These are phyloP conservation scores for Penicillium sp. DNA, from an alignment of 2,329 filamentous ascomycete species.

Conservation along the genomic window DNA sequence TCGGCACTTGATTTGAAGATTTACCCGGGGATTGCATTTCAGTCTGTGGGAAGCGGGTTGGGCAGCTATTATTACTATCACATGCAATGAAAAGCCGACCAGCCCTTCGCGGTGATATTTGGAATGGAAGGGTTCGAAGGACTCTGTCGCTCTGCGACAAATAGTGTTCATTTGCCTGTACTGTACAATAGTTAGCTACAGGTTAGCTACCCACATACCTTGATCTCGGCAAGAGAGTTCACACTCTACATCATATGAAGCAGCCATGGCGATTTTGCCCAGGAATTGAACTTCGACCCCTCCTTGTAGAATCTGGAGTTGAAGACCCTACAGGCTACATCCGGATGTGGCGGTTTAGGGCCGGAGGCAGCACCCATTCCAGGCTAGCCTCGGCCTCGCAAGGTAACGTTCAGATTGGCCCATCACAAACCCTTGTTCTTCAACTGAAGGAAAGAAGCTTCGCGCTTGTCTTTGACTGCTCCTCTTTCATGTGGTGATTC, in stretches of 20 bases:
- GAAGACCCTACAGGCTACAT: background rate
- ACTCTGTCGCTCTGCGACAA: background rate
- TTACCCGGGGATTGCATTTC: background rate
- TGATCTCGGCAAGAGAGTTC: background rate
- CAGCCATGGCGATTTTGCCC: background rate
- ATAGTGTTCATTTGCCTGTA: background rate
- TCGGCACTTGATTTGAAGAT: background rate
- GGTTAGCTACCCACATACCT: background rate
- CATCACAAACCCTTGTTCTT: background rate
- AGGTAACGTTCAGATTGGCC: background rate
- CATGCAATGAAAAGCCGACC: background rate
- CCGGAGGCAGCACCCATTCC: background rate
- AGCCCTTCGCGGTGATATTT: background rate
- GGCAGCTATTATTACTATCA: background rate
- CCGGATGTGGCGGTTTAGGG: slow-evolving; percentile 5
- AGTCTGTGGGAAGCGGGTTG: background rate
- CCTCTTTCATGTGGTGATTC: background rate
- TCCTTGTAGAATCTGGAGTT: background rate
- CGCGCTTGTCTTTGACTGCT: background rate
- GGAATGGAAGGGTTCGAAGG: background rate
- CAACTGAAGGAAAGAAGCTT: background rate
- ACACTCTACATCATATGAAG: background rate
- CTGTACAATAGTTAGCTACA: background rate
- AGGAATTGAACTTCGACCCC: background rate
- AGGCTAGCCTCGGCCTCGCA: background rate